phyloP scores from a whole-genome alignment of 164 flowering plant genomes.

The Amborella trichopoda region DNA sequence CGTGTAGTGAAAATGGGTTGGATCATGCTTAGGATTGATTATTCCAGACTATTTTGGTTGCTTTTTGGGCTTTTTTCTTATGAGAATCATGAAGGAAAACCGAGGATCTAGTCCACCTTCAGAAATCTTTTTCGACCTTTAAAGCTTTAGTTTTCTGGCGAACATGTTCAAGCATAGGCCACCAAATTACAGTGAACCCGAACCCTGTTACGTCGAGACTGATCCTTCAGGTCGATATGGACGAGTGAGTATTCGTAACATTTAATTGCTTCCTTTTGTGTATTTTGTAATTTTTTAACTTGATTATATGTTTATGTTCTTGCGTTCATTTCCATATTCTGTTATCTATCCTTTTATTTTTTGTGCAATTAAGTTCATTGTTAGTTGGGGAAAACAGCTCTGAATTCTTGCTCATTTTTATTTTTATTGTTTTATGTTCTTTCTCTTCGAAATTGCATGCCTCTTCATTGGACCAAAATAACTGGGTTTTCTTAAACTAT shows the following conservation, averaged over 20 bases:
- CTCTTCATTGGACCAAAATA: too few species aligned
- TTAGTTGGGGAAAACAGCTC: too few species aligned
- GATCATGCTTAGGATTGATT: slow-evolving; percentile 69
- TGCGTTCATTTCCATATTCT: background rate
- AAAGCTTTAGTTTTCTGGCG: too few species aligned
- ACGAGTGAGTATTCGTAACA: slow-evolving; percentile 48
- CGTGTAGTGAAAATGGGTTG: slow-evolving; percentile 55
- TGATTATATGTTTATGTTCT: background rate
- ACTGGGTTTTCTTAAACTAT: too few species aligned
- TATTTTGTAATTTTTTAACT: background rate
- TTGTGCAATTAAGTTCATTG: too few species aligned
- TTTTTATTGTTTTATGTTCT: too few species aligned
- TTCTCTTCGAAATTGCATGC: too few species aligned
- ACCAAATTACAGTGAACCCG: slow-evolving; percentile 5
- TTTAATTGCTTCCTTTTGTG: too few species aligned
- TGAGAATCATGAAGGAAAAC: slow-evolving; percentile 82
- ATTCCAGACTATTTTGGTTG: slow-evolving; percentile 77
- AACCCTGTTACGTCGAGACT: slow-evolving; percentile 39
- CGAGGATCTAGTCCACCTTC: slow-evolving; percentile 34
- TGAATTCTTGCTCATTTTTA: too few species aligned
- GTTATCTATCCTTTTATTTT: background rate
- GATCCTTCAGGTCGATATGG: slow-evolving; percentile 92
- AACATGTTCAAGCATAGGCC: slow-evolving; percentile 5
- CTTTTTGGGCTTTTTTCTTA: slow-evolving; percentile 64
- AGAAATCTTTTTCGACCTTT: too few species aligned